Base-by-base conservation (phyloP, 2,329 filamentous ascomycete genomes). In the Alternaria triticimaculans region DNA sequence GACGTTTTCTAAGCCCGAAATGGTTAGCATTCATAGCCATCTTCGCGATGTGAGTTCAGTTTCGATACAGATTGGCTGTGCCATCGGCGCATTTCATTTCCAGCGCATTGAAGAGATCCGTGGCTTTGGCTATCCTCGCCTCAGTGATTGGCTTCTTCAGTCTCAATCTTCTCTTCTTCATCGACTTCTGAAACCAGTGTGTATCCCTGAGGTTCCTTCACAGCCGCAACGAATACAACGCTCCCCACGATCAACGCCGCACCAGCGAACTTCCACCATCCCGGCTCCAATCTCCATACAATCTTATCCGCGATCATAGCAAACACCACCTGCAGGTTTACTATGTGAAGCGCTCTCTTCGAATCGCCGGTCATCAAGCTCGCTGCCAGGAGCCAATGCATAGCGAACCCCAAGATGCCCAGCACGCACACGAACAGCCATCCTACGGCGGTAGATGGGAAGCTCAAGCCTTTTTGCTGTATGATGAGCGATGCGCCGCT, bases 281-380 rank as follows among this genome's bases (percentile, higher is more conserved):
- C 49, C 7, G 49, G 49, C 10, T 37, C 28, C 20, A 51, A 5
- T 23, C 28, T 21, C 49, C 49, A 51, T 21, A 51, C 20, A 51
- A 51, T 51, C 28, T 51, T 51, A 15, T 51, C 49, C 14, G 49
- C 49, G 6, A 51, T 1, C 49, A 51, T 51, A 30, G 49, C 49
- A 4, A 51, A 51, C 28, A 51, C 49, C 4, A 51, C 49, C 20
- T 51, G 49, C 18, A 51, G 18, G 12, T 51, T 33, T 23, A 51
- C 28, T 28, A 51, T 23, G 12, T 51, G 49, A 51, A 51, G 49
- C 49, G 49, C 49, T 37, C 3, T 51, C 18, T 51, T 51, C 8
- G 49, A 51, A 37, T 51, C 49, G 28, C 28, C 28, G 33, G 49
- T 51, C 49, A 51, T 51, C 49, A 51, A 51, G 49, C 49, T 51